phyloP scores from a whole-genome alignment of 2,329 filamentous ascomycete species.

The Clonostachys rhizophaga region DNA sequence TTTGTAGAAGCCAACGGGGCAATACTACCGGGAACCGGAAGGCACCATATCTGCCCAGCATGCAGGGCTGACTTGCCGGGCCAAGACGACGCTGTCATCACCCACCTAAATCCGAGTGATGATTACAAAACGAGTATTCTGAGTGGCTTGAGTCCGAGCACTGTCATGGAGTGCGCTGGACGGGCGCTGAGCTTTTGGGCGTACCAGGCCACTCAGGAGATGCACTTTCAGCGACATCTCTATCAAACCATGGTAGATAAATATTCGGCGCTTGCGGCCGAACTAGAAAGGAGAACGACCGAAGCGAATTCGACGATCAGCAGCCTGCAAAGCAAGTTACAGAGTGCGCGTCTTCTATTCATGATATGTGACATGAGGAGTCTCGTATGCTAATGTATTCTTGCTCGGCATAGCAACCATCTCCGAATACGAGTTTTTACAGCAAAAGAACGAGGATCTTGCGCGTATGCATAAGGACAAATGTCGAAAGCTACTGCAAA shows the following conservation, averaged over 20 bases:
- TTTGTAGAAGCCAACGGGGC: constrained; percentile 36
- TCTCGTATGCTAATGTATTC: neutral
- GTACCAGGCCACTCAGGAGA: constrained; percentile 81
- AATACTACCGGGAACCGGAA: too few species aligned
- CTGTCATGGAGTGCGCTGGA: constrained; percentile 83
- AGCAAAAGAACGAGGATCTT: constrained; percentile 70
- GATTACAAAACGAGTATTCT: constrained; percentile 87
- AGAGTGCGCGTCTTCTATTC: neutral
- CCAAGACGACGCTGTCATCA: constrained; percentile 69
- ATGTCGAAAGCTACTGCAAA: constrained; percentile 61
- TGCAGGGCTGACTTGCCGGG: constrained; percentile 65
- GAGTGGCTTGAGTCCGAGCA: constrained; percentile 73
- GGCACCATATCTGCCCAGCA: constrained; percentile 59
- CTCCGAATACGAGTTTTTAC: constrained; percentile 56
- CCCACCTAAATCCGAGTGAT: constrained; percentile 72
- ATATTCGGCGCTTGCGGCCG: constrained; percentile 56
- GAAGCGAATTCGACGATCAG: constrained; percentile 73
- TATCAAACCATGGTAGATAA: constrained; percentile 70
- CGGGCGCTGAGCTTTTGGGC: constrained; percentile 79
- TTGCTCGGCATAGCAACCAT: constrained; percentile 39
- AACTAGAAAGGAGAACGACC: constrained; percentile 68
- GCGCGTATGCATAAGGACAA: constrained; percentile 65
- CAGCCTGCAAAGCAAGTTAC: constrained; percentile 58
- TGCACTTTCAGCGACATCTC: constrained; percentile 73
- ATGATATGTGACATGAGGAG: neutral